phyloP scores from a whole-genome alignment of 371 early-diverging fungal species.

The Batkoa obscura region DNA sequence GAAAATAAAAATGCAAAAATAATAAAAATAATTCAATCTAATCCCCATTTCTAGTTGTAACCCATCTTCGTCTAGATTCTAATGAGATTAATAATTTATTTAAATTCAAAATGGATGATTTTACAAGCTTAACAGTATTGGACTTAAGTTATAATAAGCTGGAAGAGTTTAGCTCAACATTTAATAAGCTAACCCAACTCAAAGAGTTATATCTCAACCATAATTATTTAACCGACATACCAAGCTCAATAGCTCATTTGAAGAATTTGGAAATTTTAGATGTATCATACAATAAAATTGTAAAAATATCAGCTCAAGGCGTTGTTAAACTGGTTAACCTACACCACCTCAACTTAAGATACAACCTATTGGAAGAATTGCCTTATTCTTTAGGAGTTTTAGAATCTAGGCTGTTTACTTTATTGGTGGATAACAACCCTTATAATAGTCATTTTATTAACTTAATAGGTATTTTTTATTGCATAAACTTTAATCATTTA shows the following conservation, averaged over 20 bases:
- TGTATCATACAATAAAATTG: neutral
- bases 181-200: neutral
- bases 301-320: neutral
- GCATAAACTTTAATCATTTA: too few relatives aligned
- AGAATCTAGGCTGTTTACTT: conserved; percentile 4
- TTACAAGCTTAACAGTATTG: neutral
- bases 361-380: neutral
- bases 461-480: neutral
- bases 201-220: conserved; percentile 3
- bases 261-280: conserved; percentile 2
- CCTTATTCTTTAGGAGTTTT: conserved; percentile 1
- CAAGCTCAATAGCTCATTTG: neutral
- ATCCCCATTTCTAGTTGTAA: conserved; percentile 4
- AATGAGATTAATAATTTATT: neutral
- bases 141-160: conserved; percentile 4
- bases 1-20: too few relatives aligned
- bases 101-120: neutral
- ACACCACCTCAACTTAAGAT: conserved; percentile 4
- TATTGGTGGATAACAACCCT: conserved; percentile 6
- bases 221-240: conserved; percentile 1
- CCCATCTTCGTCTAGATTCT: conserved; percentile 3
- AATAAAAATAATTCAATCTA: too few relatives aligned
- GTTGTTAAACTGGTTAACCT: neutral
- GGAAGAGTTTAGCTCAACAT: neutral
- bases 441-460: neutral